Conservation (phyloP, 805 yeast genomes). For the Metschnikowia kunwiensis region DNA sequence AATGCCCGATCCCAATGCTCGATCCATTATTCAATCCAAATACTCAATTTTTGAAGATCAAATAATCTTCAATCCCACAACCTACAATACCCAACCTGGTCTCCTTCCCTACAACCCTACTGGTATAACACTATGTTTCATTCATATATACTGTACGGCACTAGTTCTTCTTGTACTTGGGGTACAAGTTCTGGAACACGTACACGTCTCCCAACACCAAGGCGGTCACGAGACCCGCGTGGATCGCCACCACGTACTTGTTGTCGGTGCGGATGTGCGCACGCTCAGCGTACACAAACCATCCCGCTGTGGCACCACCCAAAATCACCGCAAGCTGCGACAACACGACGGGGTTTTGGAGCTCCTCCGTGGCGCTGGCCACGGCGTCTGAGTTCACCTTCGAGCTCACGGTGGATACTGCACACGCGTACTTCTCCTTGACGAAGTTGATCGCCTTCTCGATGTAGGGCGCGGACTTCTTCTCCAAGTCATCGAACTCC, state of each 20-base stretch:
- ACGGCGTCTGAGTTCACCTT: slow-evolving; percentile 15
- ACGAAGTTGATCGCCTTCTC: slow-evolving; percentile 19
- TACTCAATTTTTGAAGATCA: no score
- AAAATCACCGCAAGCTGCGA: slow-evolving; percentile 50
- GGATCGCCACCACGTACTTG: slow-evolving; percentile 43
- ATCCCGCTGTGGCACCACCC: slow-evolving; percentile 47
- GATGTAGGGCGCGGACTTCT: slow-evolving; percentile 25
- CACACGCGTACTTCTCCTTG: slow-evolving; percentile 21
- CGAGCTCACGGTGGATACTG: slow-evolving; percentile 15
- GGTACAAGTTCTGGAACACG: slow-evolving; percentile 52
- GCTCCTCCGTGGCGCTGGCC: slow-evolving; percentile 33
- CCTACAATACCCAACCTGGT: no score
- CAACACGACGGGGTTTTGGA: slow-evolving; percentile 61
- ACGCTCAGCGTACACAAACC: slow-evolving; percentile 51
- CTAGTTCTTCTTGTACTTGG: slow-evolving; percentile 46
- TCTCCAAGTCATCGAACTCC: slow-evolving; percentile 19
- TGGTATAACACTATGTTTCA: slow-evolving; percentile 3
- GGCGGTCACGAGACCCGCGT: slow-evolving; percentile 53
- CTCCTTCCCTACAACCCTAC: no score
- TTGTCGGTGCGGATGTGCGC: slow-evolving; percentile 40
- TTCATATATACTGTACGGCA: slow-evolving; percentile 5
- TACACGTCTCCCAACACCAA: slow-evolving; percentile 53
- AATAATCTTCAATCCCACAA: no score
- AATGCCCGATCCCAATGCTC: no score
- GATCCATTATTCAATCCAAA: no score